These are phyloP conservation scores for Scedosporium dehoogii DNA, from an alignment of 2,329 filamentous ascomycete species.

Conservation along the genomic window DNA sequence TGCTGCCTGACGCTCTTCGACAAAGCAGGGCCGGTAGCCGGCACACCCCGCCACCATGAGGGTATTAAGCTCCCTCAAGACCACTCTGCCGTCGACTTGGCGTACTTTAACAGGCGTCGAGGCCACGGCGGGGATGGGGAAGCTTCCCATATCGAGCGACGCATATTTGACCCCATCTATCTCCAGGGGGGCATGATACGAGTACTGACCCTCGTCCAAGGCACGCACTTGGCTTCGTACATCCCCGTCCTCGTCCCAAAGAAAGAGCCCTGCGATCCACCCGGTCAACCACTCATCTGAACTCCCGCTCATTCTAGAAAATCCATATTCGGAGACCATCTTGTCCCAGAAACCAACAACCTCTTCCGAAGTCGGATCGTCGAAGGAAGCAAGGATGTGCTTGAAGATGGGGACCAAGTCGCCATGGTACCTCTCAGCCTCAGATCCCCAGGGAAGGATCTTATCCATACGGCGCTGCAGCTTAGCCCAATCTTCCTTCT, in stretches of 20 bases:
- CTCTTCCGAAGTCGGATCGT: slow-evolving; percentile 14
- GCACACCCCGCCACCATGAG: neutral
- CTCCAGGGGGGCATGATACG: neutral
- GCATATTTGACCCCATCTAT: neutral
- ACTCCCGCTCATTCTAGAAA: neutral
- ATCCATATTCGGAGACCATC: slow-evolving; percentile 6
- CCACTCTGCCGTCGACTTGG: neutral
- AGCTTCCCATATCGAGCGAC: neutral
- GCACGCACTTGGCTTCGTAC: neutral
- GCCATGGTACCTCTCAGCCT: slow-evolving; percentile 21
- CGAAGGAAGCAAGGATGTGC: slow-evolving; percentile 27
- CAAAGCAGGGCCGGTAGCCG: neutral
- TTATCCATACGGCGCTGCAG: slow-evolving; percentile 24
- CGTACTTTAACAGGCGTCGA: neutral
- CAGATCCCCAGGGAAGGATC: slow-evolving; percentile 23
- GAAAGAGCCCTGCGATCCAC: neutral
- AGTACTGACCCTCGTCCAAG: too few species aligned
- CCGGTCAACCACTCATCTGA: neutral
- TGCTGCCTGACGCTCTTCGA: neutral
- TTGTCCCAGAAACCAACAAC: slow-evolving; percentile 27
- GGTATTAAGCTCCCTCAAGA: neutral
- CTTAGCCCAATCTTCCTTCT: slow-evolving; percentile 31
- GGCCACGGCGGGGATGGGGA: neutral
- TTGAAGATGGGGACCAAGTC: slow-evolving; percentile 27
- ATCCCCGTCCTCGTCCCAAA: neutral